Evolutionary conservation across 768 basidiomycete genomes (phyloP).

Genomic region (Suillus weaverae): DNA sequence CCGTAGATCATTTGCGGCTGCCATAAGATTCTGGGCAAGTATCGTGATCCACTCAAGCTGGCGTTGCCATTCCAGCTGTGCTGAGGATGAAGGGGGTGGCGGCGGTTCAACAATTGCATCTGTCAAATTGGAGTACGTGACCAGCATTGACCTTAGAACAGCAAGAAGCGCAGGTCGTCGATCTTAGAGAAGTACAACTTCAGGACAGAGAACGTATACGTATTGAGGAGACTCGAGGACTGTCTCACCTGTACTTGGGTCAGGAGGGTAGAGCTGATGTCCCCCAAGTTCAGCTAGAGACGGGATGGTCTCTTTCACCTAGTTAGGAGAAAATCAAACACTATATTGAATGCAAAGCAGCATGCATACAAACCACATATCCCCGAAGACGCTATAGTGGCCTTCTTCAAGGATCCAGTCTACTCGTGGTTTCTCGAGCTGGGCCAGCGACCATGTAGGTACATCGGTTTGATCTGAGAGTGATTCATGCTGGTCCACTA

Average conservation of each 20-base stretch:
- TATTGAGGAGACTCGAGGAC: background rate
- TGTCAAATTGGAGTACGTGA: constrained; percentile 76
- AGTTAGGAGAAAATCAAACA: constrained; percentile 11
- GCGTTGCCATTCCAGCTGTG: constrained; percentile 68
- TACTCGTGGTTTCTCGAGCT: constrained; percentile 82
- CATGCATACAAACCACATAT: constrained; percentile 79
- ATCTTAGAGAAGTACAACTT: constrained; percentile 45
- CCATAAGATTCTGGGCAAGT: constrained; percentile 85
- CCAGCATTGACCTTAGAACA: constrained; percentile 73
- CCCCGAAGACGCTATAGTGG: constrained; percentile 81
- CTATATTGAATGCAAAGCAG: constrained; percentile 14
- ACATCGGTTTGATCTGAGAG: constrained; percentile 71
- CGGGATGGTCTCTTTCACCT: constrained; percentile 84
- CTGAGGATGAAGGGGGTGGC: constrained; percentile 42
- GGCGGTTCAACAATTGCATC: constrained; percentile 68
- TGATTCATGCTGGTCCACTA: constrained; percentile 56
- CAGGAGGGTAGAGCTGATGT: constrained; percentile 74
- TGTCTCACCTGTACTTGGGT: constrained; percentile 62
- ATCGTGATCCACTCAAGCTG: constrained; percentile 81
- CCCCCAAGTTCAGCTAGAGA: constrained; percentile 82
- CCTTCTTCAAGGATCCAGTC: constrained; percentile 91
- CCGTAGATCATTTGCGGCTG: constrained; percentile 84
- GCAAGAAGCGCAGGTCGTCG: constrained; percentile 72
- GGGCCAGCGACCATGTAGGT: constrained; percentile 73
- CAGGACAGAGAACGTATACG: constrained; percentile 1